These are phyloP conservation scores for Polygonum aviculare DNA, from an alignment of 148 eudicot genomes.

Conservation along the genomic window DNA sequence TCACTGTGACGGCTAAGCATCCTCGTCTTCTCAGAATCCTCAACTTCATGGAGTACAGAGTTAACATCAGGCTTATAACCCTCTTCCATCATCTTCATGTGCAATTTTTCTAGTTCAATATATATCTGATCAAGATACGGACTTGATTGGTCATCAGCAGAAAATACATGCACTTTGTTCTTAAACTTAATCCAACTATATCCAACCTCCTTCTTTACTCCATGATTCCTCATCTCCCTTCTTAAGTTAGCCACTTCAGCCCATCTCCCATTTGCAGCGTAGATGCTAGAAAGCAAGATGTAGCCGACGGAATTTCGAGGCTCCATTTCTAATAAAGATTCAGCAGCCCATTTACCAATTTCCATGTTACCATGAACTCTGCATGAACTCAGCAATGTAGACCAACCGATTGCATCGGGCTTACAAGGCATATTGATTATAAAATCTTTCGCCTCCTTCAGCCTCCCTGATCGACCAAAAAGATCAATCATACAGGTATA, in stretches of 20 bases:
- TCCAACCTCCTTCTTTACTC: constrained; percentile 77
- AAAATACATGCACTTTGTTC: constrained; percentile 65
- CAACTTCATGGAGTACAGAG: constrained; percentile 73
- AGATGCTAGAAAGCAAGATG: constrained; percentile 66
- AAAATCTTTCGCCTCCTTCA: constrained; percentile 71
- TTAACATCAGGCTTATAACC: constrained; percentile 72
- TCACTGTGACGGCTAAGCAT: constrained; percentile 84
- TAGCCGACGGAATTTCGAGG: constrained; percentile 84
- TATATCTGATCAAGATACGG: constrained; percentile 60
- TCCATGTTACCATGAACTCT: constrained; percentile 57
- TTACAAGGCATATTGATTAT: constrained; percentile 59
- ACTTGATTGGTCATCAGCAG: constrained; percentile 83
- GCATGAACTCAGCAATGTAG: constrained; percentile 82
- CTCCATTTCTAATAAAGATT: constrained; percentile 57
- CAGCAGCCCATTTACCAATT: constrained; percentile 91
- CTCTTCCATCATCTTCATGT: constrained; percentile 51
- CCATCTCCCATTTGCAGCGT: constrained; percentile 76
- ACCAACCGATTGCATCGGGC: constrained; percentile 91
- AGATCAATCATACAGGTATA: constrained; percentile 95
- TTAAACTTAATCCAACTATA: constrained; percentile 88
- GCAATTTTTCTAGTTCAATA: constrained; percentile 46
- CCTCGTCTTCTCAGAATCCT: constrained; percentile 63
- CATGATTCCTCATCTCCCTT: constrained; percentile 67
- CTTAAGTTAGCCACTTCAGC: constrained; percentile 67
- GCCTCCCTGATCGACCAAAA: constrained; percentile 65